Conservation (phyloP, 1,284 basidiomycete genomes). For the Coniophora puteana region DNA sequence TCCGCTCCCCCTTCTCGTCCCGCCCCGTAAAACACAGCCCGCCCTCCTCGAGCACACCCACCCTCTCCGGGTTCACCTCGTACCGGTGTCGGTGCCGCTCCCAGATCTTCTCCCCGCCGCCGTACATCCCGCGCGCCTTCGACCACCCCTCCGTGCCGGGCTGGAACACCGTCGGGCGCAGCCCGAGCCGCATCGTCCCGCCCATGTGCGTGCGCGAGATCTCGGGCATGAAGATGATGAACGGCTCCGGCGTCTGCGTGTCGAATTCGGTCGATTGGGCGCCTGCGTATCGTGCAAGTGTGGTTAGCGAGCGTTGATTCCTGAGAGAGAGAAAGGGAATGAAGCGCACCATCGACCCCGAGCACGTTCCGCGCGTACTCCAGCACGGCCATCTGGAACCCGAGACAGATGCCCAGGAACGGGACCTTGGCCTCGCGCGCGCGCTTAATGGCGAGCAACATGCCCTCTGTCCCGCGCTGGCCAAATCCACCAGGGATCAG, state of each 20-base stretch:
- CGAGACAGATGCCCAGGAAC: slow-evolving; percentile 96
- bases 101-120: slow-evolving; percentile 84
- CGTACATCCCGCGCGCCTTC: slow-evolving; percentile 81
- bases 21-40: slow-evolving; percentile 88
- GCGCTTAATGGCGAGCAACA: slow-evolving; percentile 97
- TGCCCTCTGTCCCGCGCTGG: slow-evolving; percentile 91
- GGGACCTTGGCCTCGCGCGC: slow-evolving; percentile 94
- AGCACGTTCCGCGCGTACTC: slow-evolving; percentile 93
- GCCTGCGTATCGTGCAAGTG: slow-evolving; percentile 39
- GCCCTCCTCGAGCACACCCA: slow-evolving; percentile 68
- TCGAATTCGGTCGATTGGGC: slow-evolving; percentile 90
- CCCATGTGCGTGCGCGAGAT: slow-evolving; percentile 98
- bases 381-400: slow-evolving; percentile 96
- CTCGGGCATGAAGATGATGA: slow-evolving; percentile 98
- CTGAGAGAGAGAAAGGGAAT: slow-evolving; percentile 5
- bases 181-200: slow-evolving; percentile 96
- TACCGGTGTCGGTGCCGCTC: slow-evolving; percentile 97
- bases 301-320: slow-evolving; percentile 1
- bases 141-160: slow-evolving; percentile 58
- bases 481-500: slow-evolving; percentile 97
- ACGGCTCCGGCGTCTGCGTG: slow-evolving; percentile 55
- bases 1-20: slow-evolving; percentile 94
- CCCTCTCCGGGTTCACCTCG: slow-evolving; percentile 92
- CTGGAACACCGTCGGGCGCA: slow-evolving; percentile 92
- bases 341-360: slow-evolving; percentile 57